Conservation (phyloP, 2,329 filamentous ascomycete species). For the Fusarium lateritium region DNA sequence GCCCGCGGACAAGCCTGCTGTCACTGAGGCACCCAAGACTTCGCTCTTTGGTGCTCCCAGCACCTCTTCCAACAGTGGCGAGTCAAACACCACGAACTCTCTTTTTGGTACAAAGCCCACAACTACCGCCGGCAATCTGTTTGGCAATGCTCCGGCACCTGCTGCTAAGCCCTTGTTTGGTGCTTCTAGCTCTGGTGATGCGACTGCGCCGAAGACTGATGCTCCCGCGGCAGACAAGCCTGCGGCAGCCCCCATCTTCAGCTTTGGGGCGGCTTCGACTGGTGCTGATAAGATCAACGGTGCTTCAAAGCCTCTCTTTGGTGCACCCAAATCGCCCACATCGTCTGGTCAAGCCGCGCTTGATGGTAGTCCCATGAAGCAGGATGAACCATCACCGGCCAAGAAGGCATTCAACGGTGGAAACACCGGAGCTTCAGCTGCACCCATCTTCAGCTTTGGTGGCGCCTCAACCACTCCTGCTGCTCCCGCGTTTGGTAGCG, state of each 20-base stretch:
- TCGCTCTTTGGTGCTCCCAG: constrained; percentile 53
- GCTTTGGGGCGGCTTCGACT: constrained; percentile 51
- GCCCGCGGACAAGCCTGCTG: constrained; percentile 48
- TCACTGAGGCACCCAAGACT: constrained; percentile 40
- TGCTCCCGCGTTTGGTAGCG: constrained; percentile 54
- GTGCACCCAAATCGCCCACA: constrained; percentile 54
- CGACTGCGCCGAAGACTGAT: constrained; percentile 44
- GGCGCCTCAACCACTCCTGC: constrained; percentile 38
- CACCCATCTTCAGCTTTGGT: constrained; percentile 57
- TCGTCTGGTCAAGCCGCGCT: constrained; percentile 54
- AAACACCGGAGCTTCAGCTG: constrained; percentile 40
- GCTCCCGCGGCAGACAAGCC: constrained; percentile 40
- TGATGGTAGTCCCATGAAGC: constrained; percentile 61
- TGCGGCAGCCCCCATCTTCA: constrained; percentile 52
- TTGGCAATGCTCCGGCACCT: constrained; percentile 49
- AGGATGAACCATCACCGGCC: constrained; percentile 57
- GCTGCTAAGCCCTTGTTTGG: constrained; percentile 52
- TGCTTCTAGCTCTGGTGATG: constrained; percentile 30
- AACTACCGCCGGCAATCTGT: constrained; percentile 49
- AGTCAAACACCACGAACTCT: constrained; percentile 35
- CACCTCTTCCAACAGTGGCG: constrained; percentile 24
- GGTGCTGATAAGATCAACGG: constrained; percentile 49
- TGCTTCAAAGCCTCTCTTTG: constrained; percentile 57
- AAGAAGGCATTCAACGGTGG: constrained; percentile 55
- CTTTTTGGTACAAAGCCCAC: constrained; percentile 50